A percentile compares a stretch with the other conserved stretches of the same genome.
phyloP scores from a whole-genome alignment of 805 yeast genomes.

The Candida silvicultrix region DNA sequence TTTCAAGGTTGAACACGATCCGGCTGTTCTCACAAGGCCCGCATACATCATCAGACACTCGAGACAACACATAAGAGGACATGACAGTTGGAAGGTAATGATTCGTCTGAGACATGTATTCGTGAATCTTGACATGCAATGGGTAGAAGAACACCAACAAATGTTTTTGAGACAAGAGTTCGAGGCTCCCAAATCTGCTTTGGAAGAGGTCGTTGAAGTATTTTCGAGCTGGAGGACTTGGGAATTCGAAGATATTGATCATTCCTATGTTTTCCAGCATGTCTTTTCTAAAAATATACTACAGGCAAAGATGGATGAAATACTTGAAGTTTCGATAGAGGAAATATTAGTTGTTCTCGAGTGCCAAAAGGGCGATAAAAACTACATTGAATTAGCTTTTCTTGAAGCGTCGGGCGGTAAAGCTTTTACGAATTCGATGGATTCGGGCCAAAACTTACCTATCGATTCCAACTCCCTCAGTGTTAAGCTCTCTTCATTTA shows the following conservation, averaged over 20 bases:
- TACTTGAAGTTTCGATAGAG: slow-evolving; percentile 25
- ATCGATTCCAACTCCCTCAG: background rate
- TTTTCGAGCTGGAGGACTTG: slow-evolving; percentile 85
- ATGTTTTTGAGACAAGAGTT: slow-evolving; percentile 28
- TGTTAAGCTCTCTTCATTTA: slow-evolving; percentile 4
- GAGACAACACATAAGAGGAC: slow-evolving; percentile 66
- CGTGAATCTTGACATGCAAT: slow-evolving; percentile 46
- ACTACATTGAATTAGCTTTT: background rate
- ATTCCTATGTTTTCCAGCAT: slow-evolving; percentile 46
- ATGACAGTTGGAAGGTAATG: slow-evolving; percentile 83
- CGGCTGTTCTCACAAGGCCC: slow-evolving; percentile 85
- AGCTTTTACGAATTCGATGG: background rate
- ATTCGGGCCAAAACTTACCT: background rate
- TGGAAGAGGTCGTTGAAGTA: slow-evolving; percentile 44
- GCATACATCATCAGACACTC: slow-evolving; percentile 72
- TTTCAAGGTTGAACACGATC: slow-evolving; percentile 67
- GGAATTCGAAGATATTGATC: slow-evolving; percentile 70
- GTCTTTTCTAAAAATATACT: slow-evolving; percentile 31
- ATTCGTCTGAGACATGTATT: slow-evolving; percentile 73
- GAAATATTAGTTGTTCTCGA: slow-evolving; percentile 9
- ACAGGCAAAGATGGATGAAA: slow-evolving; percentile 1
- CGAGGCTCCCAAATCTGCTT: slow-evolving; percentile 46
- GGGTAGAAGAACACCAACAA: slow-evolving; percentile 33
- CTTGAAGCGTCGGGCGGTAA: background rate
- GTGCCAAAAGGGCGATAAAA: background rate